Percentiles rank a stretch among this genome's conserved stretches.
Conservation (phyloP, 164 flowering plant genomes). For the Annona cherimola region DNA sequence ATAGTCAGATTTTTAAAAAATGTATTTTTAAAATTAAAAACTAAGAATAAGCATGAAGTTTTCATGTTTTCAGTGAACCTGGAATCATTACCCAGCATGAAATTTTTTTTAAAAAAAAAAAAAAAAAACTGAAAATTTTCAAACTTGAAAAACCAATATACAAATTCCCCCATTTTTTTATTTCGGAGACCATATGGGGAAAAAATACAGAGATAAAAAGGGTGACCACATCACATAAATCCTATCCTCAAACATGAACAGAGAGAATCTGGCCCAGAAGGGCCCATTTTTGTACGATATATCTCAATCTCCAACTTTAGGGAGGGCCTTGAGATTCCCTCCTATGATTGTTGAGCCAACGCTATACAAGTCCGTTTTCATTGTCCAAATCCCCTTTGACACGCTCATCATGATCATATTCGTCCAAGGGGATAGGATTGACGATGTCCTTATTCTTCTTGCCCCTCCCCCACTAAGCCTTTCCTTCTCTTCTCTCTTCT, state of each 20-base stretch:
- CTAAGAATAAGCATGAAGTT: no score
- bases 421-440: background rate
- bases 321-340: conserved; percentile 1
- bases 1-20: no score
- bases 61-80: no score
- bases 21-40: no score
- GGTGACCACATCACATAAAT: background rate
- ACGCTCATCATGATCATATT: background rate
- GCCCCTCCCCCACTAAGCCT: background rate
- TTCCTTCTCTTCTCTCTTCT: background rate
- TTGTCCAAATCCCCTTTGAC: background rate
- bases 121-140: no score
- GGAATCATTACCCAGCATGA: no score
- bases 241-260: background rate
- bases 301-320: background rate
- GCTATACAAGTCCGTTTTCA: background rate
- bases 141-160: no score
- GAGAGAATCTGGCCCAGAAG: background rate
- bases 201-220: background rate
- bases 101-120: no score
- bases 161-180: no score
- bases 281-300: background rate
- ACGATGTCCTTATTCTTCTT: background rate
- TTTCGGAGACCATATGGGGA: no score
- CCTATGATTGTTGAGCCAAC: background rate